A percentile compares a stretch with the other conserved stretches of the same genome.
Conservation (phyloP, 2,329 filamentous ascomycete species). For the Monilinia polystroma region DNA sequence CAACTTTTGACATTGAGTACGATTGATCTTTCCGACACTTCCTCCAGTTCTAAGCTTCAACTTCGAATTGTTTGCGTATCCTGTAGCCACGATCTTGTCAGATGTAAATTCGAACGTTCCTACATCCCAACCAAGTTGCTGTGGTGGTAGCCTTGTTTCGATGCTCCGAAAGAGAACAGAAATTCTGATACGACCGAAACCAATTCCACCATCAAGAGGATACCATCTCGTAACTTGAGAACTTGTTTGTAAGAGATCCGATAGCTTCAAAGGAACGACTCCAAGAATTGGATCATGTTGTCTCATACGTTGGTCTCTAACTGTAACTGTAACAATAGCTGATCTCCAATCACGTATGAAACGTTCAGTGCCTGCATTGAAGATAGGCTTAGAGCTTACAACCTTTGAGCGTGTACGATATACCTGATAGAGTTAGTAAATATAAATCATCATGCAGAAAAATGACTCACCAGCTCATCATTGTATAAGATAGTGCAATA, state of each 20-base stretch:
- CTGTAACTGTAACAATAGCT: conserved; percentile 79
- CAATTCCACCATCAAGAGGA: conserved; percentile 90
- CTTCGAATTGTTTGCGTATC: conserved; percentile 62
- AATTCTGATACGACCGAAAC: conserved; percentile 85
- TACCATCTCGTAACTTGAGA: conserved; percentile 88
- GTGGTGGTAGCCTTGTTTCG: conserved; percentile 79
- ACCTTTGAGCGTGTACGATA: conserved; percentile 96
- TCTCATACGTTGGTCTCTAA: conserved; percentile 83
- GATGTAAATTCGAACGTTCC: conserved; percentile 89
- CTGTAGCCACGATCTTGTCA: conserved; percentile 60
- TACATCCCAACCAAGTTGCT: conserved; percentile 89
- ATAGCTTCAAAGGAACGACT: conserved; percentile 83
- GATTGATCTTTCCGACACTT: conserved; percentile 68
- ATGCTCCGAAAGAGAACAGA: conserved; percentile 88
- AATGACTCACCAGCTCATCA: conserved; percentile 65
- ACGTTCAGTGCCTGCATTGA: conserved; percentile 91
- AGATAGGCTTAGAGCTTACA: conserved; percentile 91
- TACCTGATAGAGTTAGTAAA: conserved; percentile 45
- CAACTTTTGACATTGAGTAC: conserved; percentile 59
- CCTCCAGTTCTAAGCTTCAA: conserved; percentile 85
- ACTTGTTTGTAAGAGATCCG: conserved; percentile 81
- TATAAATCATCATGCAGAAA: not conserved
- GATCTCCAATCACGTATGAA: conserved; percentile 94
- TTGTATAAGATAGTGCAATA: conserved; percentile 94
- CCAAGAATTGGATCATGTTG: conserved; percentile 95